phyloP scores from a whole-genome alignment of 1,139 yeast species.

The Ogataea hybrid region DNA sequence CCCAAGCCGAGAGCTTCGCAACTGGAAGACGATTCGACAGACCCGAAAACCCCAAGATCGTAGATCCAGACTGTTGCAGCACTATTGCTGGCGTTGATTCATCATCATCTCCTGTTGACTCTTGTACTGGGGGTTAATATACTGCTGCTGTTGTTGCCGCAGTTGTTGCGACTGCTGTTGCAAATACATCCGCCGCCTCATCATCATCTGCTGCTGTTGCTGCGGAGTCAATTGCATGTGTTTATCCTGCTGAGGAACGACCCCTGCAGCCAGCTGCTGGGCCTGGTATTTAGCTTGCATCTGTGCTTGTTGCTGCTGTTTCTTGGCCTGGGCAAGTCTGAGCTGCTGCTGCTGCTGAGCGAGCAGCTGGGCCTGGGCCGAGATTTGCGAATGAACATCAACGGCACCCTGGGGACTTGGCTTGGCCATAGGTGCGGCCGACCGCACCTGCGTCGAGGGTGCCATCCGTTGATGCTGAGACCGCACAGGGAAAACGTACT shows the following conservation, averaged over 20 bases:
- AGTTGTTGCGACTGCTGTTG: conserved; percentile 19
- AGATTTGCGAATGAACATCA: conserved; percentile 15
- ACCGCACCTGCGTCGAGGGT: conserved; percentile 4
- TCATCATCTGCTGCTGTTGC: conserved; percentile 19
- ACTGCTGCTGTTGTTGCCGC: conserved; percentile 19
- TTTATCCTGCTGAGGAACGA: conserved; percentile 16
- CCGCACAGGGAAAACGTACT: conserved; percentile 59
- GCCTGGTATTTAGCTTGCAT: conserved; percentile 16
- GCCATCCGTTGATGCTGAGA: conserved; percentile 42
- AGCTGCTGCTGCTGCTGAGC: conserved; percentile 20
- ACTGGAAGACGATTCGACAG: conserved; percentile 4
- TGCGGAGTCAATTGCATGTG: conserved; percentile 18
- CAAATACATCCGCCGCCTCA: conserved; percentile 18
- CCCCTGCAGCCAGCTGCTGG: conserved; percentile 18
- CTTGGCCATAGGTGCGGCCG: conserved; percentile 13
- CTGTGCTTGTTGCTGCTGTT: conserved; percentile 19
- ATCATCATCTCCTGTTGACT: conserved; percentile 23
- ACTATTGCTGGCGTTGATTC: conserved; percentile 16
- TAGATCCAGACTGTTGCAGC: not conserved
- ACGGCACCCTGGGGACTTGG: conserved; percentile 4
- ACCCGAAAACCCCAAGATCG: not conserved
- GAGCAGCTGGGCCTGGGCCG: conserved; percentile 15
- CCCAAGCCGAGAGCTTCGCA: conserved; percentile 19
- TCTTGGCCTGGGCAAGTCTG: conserved; percentile 16
- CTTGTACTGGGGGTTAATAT: conserved; percentile 20